phyloP scores from a whole-genome alignment of 2,329 filamentous ascomycete species.

The Colletotrichum musicola region DNA sequence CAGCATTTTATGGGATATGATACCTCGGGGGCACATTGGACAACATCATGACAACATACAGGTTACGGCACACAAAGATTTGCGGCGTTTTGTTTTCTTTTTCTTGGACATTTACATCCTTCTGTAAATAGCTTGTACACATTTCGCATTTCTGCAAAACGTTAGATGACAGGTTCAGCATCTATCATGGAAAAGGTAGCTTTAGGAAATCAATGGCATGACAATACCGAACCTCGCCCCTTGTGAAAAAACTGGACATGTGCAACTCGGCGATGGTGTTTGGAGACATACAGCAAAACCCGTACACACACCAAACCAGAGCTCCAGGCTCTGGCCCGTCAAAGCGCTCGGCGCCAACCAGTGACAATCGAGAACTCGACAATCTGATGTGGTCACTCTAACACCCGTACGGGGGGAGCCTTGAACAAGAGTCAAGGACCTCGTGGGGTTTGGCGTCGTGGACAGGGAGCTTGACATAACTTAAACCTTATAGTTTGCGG shows the following conservation, averaged over 20 bases:
- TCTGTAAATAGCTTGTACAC: constrained; percentile 35
- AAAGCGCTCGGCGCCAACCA: background rate
- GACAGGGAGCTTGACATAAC: constrained; percentile 21
- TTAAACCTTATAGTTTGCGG: constrained; percentile 5
- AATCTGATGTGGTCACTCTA: constrained; percentile 7
- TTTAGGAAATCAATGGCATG: background rate
- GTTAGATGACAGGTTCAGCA: constrained; percentile 9
- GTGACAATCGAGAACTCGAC: background rate
- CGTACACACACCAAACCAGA: background rate
- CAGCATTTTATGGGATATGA: constrained; percentile 36
- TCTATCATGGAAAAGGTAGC: background rate
- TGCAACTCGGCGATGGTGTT: background rate
- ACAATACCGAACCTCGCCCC: too few species aligned
- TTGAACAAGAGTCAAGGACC: background rate
- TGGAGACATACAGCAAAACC: too few species aligned
- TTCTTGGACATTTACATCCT: constrained; percentile 24
- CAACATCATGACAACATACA: constrained; percentile 22
- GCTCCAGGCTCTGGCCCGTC: background rate
- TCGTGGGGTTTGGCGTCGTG: constrained; percentile 2
- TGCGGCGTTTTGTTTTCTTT: constrained; percentile 24
- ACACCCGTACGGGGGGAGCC: constrained; percentile 10
- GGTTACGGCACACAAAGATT: constrained; percentile 1
- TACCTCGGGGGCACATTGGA: constrained; percentile 28
- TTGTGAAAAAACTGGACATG: background rate
- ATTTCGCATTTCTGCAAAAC: background rate